phyloP scores from a whole-genome alignment of 768 basidiomycete genomes.

The Lactifluus rugatus region DNA sequence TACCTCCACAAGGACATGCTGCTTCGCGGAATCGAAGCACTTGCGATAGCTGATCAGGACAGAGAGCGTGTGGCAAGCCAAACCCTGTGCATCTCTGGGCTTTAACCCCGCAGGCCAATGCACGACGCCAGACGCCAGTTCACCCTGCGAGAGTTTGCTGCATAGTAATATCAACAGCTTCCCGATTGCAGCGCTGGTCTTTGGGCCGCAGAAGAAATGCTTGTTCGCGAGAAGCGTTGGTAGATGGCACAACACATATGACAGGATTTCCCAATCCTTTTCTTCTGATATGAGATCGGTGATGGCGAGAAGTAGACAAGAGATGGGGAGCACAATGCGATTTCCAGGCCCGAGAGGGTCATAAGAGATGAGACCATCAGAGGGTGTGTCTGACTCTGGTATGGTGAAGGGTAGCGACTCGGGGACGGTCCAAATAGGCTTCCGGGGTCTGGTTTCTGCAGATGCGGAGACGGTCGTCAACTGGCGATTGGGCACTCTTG shows the following conservation, averaged over 20 bases:
- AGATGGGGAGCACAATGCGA: constrained; percentile 54
- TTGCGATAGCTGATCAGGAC: constrained; percentile 81
- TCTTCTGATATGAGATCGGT: constrained; percentile 61
- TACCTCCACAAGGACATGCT: constrained; percentile 63
- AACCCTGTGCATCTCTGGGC: constrained; percentile 72
- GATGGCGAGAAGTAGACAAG: constrained; percentile 58
- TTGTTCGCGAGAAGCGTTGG: constrained; percentile 91
- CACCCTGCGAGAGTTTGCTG: constrained; percentile 47
- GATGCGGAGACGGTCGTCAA: constrained; percentile 22
- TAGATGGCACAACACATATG: constrained; percentile 84
- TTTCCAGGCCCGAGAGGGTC: constrained; percentile 40
- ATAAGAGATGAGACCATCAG: constrained; percentile 58
- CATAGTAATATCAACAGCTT: constrained; percentile 60
- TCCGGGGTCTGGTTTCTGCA: constrained; percentile 28
- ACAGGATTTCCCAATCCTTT: constrained; percentile 85
- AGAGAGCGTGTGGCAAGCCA: constrained; percentile 80
- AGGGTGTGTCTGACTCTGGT: constrained; percentile 49
- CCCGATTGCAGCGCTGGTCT: constrained; percentile 52
- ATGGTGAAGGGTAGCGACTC: constrained; percentile 52
- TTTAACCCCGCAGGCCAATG: constrained; percentile 55
- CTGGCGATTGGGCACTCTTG: constrained; percentile 36
- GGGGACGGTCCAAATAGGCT: constrained; percentile 58
- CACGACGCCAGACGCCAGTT: constrained; percentile 47
- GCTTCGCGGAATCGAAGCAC: constrained; percentile 60
- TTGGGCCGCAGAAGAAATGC: constrained; percentile 90